These are phyloP conservation scores for Carex cristatella DNA, from an alignment of 176 grass and related monocot genomes.

Conservation along the genomic window DNA sequence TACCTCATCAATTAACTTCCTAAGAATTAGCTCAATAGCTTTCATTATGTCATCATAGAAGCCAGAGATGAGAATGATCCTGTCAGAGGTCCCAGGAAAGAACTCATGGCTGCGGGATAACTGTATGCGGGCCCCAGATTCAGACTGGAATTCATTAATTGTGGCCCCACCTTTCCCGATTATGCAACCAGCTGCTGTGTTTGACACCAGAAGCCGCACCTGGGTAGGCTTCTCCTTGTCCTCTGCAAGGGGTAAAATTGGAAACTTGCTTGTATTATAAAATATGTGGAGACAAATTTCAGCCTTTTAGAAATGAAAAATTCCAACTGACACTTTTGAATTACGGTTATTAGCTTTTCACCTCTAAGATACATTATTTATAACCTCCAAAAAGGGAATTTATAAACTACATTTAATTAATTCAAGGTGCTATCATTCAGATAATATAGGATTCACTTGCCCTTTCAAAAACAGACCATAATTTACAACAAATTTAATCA, in stretches of 20 bases:
- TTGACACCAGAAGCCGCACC: constrained; percentile 83
- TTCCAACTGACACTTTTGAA: not conserved
- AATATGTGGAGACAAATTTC: not conserved
- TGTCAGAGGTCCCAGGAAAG: constrained; percentile 93
- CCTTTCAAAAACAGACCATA: not conserved
- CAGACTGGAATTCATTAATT: constrained; percentile 91
- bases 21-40: constrained; percentile 89
- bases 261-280: not conserved
- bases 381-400: not conserved
- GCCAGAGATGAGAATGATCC: constrained; percentile 95
- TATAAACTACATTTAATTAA: not conserved
- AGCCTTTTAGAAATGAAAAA: not conserved
- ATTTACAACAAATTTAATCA: not conserved
- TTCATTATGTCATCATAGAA: constrained; percentile 72
- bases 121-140: constrained; percentile 90
- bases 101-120: constrained; percentile 89
- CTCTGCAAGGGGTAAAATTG: constrained; percentile 33
- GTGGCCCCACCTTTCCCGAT: constrained; percentile 96
- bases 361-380: not conserved
- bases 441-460: not conserved
- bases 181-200: constrained; percentile 84
- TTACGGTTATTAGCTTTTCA: not conserved
- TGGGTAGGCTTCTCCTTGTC: constrained; percentile 82
- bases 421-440: not conserved
- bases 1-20: constrained; percentile 87